A percentile compares a stretch with the other conserved stretches of the same genome.
These are phyloP conservation scores for Choricystis sp. DNA, from an alignment of 139 green algal genomes.

Conservation along the genomic window DNA sequence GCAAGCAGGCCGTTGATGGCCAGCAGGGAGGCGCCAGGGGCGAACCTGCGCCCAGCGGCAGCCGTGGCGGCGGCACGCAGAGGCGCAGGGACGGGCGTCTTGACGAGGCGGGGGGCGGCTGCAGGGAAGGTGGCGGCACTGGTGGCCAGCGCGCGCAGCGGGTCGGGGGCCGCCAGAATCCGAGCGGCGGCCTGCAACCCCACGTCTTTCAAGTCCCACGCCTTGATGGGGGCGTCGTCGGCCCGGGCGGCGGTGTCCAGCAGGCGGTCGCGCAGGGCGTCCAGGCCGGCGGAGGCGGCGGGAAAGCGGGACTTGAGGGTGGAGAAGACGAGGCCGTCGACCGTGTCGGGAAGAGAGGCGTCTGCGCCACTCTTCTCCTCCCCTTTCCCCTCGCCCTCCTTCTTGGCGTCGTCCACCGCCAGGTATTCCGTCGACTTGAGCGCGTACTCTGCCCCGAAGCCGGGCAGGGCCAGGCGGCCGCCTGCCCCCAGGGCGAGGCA, in stretches of 20 bases:
- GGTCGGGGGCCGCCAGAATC: conserved; percentile 35
- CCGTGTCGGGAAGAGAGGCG: conserved; percentile 12
- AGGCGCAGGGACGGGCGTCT: conserved; percentile 11
- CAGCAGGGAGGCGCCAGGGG: conserved; percentile 35
- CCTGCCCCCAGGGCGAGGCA: conserved; percentile 16
- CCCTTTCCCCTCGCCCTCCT: conserved; percentile 1
- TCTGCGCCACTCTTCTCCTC: background rate
- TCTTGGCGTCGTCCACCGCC: conserved; percentile 69
- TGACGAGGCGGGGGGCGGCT: conserved; percentile 49
- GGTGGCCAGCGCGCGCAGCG: conserved; percentile 54
- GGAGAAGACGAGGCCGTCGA: conserved; percentile 58
- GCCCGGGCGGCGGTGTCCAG: conserved; percentile 27
- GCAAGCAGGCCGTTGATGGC: conserved; percentile 60
- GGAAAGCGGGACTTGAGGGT: conserved; percentile 38
- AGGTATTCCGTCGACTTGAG: conserved; percentile 98
- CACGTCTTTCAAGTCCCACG: conserved; percentile 57
- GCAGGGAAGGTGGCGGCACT: conserved; percentile 75
- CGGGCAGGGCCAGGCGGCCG: conserved; percentile 31
- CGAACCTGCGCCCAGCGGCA: conserved; percentile 11
- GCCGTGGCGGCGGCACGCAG: conserved; percentile 18
- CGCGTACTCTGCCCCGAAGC: conserved; percentile 84
- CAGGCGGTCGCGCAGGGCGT: conserved; percentile 44
- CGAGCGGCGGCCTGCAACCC: conserved; percentile 69
- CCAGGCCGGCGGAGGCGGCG: conserved; percentile 42
- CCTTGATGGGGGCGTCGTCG: conserved; percentile 38